Evolutionary conservation across 495 filamentous ascomycete genomes (phyloP).

Genomic region (Extremus antarcticus): DNA sequence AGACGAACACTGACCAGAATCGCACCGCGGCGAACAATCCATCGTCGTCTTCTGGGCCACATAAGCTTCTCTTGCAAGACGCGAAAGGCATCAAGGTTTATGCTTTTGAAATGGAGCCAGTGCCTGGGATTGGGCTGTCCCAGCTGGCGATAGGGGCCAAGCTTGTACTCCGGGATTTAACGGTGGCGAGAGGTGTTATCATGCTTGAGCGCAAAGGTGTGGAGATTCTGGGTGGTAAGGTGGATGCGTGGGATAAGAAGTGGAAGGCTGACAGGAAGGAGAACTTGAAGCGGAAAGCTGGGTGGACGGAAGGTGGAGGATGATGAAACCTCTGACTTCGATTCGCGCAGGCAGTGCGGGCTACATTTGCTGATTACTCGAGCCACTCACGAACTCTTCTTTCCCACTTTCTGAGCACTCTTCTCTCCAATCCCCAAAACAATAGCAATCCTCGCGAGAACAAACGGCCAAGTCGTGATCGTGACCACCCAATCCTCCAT

Average conservation of each 20-base stretch:
- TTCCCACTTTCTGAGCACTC: background rate
- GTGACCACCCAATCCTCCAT: constrained; percentile 9
- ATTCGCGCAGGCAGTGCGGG: too few relatives aligned
- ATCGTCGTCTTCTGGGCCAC: constrained; percentile 42
- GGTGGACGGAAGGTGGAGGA: background rate
- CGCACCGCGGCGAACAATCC: constrained; percentile 5
- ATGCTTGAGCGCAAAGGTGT: constrained; percentile 57
- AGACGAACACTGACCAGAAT: constrained; percentile 29
- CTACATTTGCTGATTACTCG: background rate
- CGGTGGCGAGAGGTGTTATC: constrained; percentile 65
- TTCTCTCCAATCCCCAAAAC: background rate
- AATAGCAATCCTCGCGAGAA: background rate
- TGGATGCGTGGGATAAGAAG: constrained; percentile 63
- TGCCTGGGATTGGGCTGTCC: constrained; percentile 52
- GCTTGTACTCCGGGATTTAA: constrained; percentile 53
- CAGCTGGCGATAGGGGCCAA: constrained; percentile 71
- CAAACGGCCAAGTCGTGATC: constrained; percentile 10
- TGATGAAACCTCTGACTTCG: too few relatives aligned
- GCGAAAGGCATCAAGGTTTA: constrained; percentile 54
- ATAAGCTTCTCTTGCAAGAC: constrained; percentile 78
- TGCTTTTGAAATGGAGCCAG: constrained; percentile 58
- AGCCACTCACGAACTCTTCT: background rate
- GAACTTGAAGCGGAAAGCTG: constrained; percentile 45
- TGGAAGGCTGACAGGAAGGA: constrained; percentile 69
- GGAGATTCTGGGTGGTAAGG: constrained; percentile 70